Evolutionary conservation across 192 early-diverging fungal species (phyloP).

Genomic region (Linderina pennispora): DNA sequence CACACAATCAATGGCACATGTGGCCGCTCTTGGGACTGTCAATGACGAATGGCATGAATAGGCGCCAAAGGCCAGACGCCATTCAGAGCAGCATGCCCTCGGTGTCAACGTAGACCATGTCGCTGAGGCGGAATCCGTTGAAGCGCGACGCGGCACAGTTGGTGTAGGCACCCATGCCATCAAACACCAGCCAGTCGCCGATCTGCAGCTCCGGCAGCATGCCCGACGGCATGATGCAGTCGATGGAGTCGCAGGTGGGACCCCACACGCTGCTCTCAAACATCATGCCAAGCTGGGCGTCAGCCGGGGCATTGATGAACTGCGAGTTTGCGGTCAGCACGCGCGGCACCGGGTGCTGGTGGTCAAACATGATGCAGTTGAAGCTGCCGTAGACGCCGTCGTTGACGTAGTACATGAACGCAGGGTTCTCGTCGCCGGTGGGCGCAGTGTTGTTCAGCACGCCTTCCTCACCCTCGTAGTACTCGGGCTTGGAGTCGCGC

Average conservation of each 20-base stretch:
- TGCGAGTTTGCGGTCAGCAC: conserved; percentile 53
- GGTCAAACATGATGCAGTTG: conserved; percentile 99
- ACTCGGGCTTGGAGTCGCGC: conserved; percentile 20
- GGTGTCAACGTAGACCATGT: conserved; percentile 84
- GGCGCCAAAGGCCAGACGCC: too few relatives aligned
- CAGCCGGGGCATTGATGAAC: conserved; percentile 11
- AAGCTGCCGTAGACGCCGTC: conserved; percentile 98
- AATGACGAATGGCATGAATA: too few relatives aligned
- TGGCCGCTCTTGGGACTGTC: too few relatives aligned
- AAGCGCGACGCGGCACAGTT: conserved; percentile 81
- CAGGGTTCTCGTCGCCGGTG: conserved; percentile 28
- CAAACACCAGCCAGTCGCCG: conserved; percentile 95
- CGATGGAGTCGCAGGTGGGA: conserved; percentile 98
- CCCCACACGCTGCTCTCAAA: conserved; percentile 82
- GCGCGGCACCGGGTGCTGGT: conserved; percentile 67
- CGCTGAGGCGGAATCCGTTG: conserved; percentile 82
- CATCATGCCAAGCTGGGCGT: conserved; percentile 2
- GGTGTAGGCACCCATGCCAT: conserved; percentile 98
- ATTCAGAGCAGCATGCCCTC: conserved; percentile 15
- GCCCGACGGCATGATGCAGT: conserved; percentile 70
- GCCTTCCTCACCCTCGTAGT: neutral
- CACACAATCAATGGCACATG: too few relatives aligned
- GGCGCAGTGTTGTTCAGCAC: conserved; percentile 4
- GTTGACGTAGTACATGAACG: conserved; percentile 90
- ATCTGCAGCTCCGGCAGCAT: conserved; percentile 76